Conservation (phyloP, 1,139 yeast species). For the Hyphopichia khmerensis region DNA sequence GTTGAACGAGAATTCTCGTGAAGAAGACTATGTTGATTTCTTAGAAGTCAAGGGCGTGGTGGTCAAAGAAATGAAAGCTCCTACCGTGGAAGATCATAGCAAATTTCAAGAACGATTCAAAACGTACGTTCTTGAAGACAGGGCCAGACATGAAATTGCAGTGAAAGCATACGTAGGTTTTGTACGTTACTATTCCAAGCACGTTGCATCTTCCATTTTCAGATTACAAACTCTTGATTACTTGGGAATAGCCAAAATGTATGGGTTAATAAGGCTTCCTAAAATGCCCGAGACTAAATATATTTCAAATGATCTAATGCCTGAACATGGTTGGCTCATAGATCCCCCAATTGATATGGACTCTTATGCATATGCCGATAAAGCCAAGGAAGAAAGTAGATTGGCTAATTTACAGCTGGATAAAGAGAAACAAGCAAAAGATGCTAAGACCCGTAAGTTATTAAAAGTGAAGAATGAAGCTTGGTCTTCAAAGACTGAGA, state of each 20-base stretch:
- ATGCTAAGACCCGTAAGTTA: slow-evolving; percentile 50
- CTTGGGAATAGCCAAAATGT: slow-evolving; percentile 67
- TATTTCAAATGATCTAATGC: slow-evolving; percentile 47
- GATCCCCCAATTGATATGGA: slow-evolving; percentile 59
- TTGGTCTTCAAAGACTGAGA: slow-evolving; percentile 73
- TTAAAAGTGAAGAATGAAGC: slow-evolving; percentile 59
- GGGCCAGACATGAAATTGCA: slow-evolving; percentile 79
- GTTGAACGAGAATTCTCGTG: slow-evolving; percentile 64
- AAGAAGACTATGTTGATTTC: slow-evolving; percentile 79
- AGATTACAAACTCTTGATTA: slow-evolving; percentile 71
- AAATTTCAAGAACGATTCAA: slow-evolving; percentile 35
- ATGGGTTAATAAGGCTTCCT: slow-evolving; percentile 82
- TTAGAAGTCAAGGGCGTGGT: slow-evolving; percentile 71
- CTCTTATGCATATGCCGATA: slow-evolving; percentile 60
- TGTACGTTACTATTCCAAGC: slow-evolving; percentile 81
- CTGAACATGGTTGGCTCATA: slow-evolving; percentile 74
- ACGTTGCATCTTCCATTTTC: slow-evolving; percentile 88
- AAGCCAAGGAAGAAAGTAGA: slow-evolving; percentile 62
- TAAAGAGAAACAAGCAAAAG: slow-evolving; percentile 41
- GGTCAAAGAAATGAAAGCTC: slow-evolving; percentile 40
- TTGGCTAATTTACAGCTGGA: slow-evolving; percentile 54
- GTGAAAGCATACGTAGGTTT: slow-evolving; percentile 82
- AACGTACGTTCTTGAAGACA: slow-evolving; percentile 65
- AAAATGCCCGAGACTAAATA: slow-evolving; percentile 86
- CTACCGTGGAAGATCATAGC: slow-evolving; percentile 19